These are phyloP conservation scores for Xylaria sp. DNA, from an alignment of 2,329 filamentous ascomycete genomes.

Conservation along the genomic window DNA sequence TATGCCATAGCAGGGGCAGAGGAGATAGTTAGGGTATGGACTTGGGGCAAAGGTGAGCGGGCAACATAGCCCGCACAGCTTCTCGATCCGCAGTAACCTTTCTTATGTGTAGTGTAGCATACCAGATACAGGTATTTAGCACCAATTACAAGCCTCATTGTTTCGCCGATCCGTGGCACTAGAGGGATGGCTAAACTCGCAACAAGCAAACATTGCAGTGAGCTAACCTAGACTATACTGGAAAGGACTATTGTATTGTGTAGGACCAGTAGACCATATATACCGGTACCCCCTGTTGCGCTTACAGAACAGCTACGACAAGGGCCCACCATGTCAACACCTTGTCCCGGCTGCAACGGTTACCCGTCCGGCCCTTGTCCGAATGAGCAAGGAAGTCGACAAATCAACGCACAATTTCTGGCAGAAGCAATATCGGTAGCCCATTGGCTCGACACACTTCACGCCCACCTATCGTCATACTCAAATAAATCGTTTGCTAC, in stretches of 20 bases:
- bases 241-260: neutral
- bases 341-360: conserved; percentile 30
- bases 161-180: neutral
- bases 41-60: neutral
- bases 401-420: conserved; percentile 18
- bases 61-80: neutral
- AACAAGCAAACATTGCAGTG: neutral
- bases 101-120: too few relatives aligned
- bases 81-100: neutral
- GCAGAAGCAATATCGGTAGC: conserved; percentile 5
- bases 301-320: conserved; percentile 1
- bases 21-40: neutral
- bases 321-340: conserved; percentile 21
- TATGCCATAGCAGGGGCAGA: neutral
- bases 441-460: neutral
- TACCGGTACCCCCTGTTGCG: conserved; percentile 4
- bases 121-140: neutral
- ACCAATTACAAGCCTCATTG: neutral
- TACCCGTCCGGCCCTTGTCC: conserved; percentile 21
- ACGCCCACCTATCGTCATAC: neutral
- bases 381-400: conserved; percentile 14
- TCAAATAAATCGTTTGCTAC: conserved; percentile 2
- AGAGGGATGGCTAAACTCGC: too few relatives aligned
- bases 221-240: neutral
- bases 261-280: conserved; percentile 8